phyloP scores from a whole-genome alignment of 2,329 filamentous ascomycete genomes.

The Myriangium duriaei region DNA sequence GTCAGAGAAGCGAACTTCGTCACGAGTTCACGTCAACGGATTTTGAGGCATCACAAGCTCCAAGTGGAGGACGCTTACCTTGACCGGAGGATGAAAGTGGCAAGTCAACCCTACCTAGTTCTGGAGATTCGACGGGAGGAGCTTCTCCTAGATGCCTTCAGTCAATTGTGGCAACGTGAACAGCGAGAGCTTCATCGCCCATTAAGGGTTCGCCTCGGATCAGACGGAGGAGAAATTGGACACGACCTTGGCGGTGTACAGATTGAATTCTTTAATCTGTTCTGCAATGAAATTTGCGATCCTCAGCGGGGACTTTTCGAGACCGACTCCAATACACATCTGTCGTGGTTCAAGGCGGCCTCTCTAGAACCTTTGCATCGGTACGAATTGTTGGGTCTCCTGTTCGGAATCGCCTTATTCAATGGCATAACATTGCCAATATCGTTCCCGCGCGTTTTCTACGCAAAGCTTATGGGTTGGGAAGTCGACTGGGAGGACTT shows the following conservation, averaged over 20 bases:
- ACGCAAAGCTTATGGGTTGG: constrained; percentile 62
- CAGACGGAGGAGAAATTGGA: constrained; percentile 68
- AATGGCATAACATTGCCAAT: constrained; percentile 87
- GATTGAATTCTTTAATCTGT: constrained; percentile 86
- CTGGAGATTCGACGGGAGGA: constrained; percentile 32
- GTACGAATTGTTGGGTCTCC: constrained; percentile 74
- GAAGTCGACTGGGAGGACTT: constrained; percentile 59
- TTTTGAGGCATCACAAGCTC: constrained; percentile 5
- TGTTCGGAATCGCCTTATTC: constrained; percentile 83
- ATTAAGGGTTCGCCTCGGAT: constrained; percentile 76
- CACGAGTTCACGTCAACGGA: constrained; percentile 8
- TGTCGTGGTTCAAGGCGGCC: constrained; percentile 79
- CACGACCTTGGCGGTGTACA: constrained; percentile 91
- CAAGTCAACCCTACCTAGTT: constrained; percentile 29
- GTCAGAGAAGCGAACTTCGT: constrained; percentile 10
- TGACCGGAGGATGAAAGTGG: constrained; percentile 22
- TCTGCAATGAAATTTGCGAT: constrained; percentile 66
- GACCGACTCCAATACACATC: constrained; percentile 59
- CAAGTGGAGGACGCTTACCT: constrained; percentile 14
- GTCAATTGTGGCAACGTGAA: constrained; percentile 82
- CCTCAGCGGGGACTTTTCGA: constrained; percentile 62
- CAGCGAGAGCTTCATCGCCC: constrained; percentile 71
- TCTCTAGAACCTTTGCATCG: constrained; percentile 77
- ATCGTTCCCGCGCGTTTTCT: constrained; percentile 75
- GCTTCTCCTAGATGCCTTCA: constrained; percentile 42